Conservation (phyloP, 2,329 filamentous ascomycete species). For the Trichoderma semiorbis region DNA sequence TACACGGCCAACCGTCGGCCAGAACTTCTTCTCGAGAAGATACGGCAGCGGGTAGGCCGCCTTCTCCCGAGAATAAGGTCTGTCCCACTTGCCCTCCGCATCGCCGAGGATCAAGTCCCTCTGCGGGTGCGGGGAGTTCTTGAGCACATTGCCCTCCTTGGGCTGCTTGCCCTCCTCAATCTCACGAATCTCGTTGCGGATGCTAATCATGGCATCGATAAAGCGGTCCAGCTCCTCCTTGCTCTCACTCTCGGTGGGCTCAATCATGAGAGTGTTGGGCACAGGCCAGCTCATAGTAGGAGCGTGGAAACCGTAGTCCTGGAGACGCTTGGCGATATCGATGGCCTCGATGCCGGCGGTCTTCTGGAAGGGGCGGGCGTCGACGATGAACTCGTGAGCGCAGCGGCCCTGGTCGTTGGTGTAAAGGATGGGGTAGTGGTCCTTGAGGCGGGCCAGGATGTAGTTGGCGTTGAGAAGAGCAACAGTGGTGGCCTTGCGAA, state of each 20-base stretch:
- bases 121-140: slow-evolving; percentile 84
- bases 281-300: slow-evolving; percentile 98
- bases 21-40: slow-evolving; percentile 95
- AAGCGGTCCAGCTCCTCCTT: slow-evolving; percentile 92
- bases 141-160: slow-evolving; percentile 75
- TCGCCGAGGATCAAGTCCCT: slow-evolving; percentile 67
- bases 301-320: slow-evolving; percentile 96
- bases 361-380: slow-evolving; percentile 80
- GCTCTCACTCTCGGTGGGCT: slow-evolving; percentile 91
- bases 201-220: slow-evolving; percentile 82
- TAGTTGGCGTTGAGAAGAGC: slow-evolving; percentile 97
- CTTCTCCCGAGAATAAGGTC: slow-evolving; percentile 75
- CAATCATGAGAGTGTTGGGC: slow-evolving; percentile 94
- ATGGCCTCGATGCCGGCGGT: slow-evolving; percentile 83
- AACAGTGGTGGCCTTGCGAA: slow-evolving; percentile 86
- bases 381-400: slow-evolving; percentile 96
- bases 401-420: slow-evolving; percentile 85
- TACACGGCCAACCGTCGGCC: slow-evolving; percentile 81
- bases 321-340: slow-evolving; percentile 92
- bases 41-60: slow-evolving; percentile 84
- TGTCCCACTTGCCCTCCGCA: slow-evolving; percentile 63
- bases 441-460: slow-evolving; percentile 80
- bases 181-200: slow-evolving; percentile 78
- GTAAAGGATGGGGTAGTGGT: slow-evolving; percentile 89
- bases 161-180: slow-evolving; percentile 77